phyloP scores from a whole-genome alignment of 1,284 basidiomycete species.

The Caloboletus firmus region DNA sequence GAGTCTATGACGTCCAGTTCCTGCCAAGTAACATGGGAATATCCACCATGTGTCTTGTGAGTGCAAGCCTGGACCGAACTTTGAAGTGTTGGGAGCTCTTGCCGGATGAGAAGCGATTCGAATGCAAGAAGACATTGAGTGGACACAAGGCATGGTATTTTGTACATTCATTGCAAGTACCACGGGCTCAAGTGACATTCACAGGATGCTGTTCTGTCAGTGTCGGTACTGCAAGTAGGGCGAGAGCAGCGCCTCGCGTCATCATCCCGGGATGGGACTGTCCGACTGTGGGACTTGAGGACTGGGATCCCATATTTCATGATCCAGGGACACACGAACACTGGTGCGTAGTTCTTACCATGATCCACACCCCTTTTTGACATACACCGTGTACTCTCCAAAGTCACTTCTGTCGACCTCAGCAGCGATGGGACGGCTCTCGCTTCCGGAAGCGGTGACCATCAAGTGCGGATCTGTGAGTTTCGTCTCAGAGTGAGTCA shows the following conservation, averaged over 20 bases:
- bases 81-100: slow-evolving; percentile 34
- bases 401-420: slow-evolving; percentile 86
- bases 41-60: slow-evolving; percentile 25
- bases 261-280: slow-evolving; percentile 36
- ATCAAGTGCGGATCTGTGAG: slow-evolving; percentile 75
- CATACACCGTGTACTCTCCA: background rate
- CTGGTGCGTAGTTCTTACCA: slow-evolving; percentile 28
- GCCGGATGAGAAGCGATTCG: slow-evolving; percentile 25
- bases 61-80: slow-evolving; percentile 33
- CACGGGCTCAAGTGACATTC: background rate
- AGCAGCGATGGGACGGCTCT: slow-evolving; percentile 72
- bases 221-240: slow-evolving; percentile 35
- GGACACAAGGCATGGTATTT: slow-evolving; percentile 28
- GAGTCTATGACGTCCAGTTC: slow-evolving; percentile 35
- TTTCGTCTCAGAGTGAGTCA: slow-evolving; percentile 1
- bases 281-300: slow-evolving; percentile 35
- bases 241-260: slow-evolving; percentile 37
- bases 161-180: background rate
- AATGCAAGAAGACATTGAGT: slow-evolving; percentile 31
- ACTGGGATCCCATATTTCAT: slow-evolving; percentile 35
- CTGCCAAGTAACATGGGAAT: slow-evolving; percentile 10
- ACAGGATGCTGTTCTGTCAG: slow-evolving; percentile 34
- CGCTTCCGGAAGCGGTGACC: slow-evolving; percentile 89
- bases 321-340: slow-evolving; percentile 38
- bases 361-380: slow-evolving; percentile 25